Evolutionary conservation across 768 basidiomycete species (phyloP).

Genomic region (Psilocybe subaeruginosa): DNA sequence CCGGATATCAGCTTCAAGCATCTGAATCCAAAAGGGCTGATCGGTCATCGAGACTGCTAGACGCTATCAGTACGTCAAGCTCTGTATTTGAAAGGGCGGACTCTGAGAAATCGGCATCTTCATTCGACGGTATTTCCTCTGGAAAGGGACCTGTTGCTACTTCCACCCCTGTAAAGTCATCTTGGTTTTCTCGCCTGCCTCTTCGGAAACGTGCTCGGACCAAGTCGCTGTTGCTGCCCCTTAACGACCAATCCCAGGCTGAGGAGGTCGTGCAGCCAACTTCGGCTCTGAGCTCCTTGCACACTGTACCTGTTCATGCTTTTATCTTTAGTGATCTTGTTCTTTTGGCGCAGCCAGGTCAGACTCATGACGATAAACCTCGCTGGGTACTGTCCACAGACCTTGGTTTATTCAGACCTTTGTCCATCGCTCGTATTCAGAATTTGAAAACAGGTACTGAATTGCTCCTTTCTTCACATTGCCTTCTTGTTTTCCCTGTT

Average conservation of each 20-base stretch:
- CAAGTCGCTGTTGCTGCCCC: constrained; percentile 17
- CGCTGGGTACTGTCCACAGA: constrained; percentile 31
- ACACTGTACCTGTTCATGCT: constrained; percentile 30
- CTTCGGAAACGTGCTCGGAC: constrained; percentile 22
- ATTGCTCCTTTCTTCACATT: background rate
- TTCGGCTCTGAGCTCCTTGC: constrained; percentile 9
- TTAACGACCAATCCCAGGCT: background rate
- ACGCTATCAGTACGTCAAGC: constrained; percentile 49
- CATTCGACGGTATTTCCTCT: constrained; percentile 13
- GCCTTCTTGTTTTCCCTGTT: background rate
- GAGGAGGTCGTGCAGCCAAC: background rate
- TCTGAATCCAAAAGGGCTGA: constrained; percentile 16
- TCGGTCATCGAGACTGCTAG: constrained; percentile 35
- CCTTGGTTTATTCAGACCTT: constrained; percentile 50
- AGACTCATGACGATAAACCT: constrained; percentile 19
- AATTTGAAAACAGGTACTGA: constrained; percentile 20
- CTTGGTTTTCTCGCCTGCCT: constrained; percentile 31
- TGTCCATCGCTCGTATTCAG: constrained; percentile 36
- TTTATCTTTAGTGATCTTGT: constrained; percentile 73
- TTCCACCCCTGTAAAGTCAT: constrained; percentile 22
- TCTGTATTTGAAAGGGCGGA: constrained; percentile 44
- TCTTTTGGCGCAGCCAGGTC: constrained; percentile 50
- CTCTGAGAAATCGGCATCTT: constrained; percentile 34
- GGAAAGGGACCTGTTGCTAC: constrained; percentile 5
- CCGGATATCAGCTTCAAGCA: constrained; percentile 11